Evolutionary conservation across 2,329 filamentous ascomycete genomes (phyloP), one percentile per base, ranked within the genome.

Genomic region (Fusarium sarcochroum): DNA sequence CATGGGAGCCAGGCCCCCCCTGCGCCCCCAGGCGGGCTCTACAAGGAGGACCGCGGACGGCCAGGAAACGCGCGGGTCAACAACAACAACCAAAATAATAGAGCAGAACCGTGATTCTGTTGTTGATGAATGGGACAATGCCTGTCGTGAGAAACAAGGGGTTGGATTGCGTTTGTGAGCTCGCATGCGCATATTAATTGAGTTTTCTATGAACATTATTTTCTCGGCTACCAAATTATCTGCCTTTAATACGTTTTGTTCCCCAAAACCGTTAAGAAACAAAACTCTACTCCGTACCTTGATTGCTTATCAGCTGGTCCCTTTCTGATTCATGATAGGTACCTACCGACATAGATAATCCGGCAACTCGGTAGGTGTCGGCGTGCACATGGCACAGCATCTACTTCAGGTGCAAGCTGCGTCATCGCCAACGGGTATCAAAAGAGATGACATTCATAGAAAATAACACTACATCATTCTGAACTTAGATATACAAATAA

Each of bases 41-140:
- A 50, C 63, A 70, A 63, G 66, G 68, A 63, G 61, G 52, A 63
- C 61, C 72, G 65, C 59, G 68, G 71, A 70, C 72, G 71, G 58
- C 70, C 70, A 73, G 72, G 71, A 74, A 73, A 73, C 72, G 72
- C 72, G 70, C 69, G 64, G 69, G 67, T 71, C 72, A 74, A 74
- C 63, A 74, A 74, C 62, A 74, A 74, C 72, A 74, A 74, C 70
- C 66, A 73, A 66, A 71, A 70, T 73, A 71, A 71, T 62, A 50
- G 51, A 63, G 58, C 52, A 58, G 46, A 40, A 57, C 30, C 61
- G 68, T 59, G 58, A 62, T 66, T 46, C 32, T 67, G 61, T 52
- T 65, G 44, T 56, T 62, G 52, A 37, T 38, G 30, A 41, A 25
- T 40, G 25, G 21, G 44, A 38, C 37, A 62, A 59, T 63, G 62